Evolutionary conservation across 345 rosid species (phyloP).

Genomic region (Gynandropsis gynandra): DNA sequence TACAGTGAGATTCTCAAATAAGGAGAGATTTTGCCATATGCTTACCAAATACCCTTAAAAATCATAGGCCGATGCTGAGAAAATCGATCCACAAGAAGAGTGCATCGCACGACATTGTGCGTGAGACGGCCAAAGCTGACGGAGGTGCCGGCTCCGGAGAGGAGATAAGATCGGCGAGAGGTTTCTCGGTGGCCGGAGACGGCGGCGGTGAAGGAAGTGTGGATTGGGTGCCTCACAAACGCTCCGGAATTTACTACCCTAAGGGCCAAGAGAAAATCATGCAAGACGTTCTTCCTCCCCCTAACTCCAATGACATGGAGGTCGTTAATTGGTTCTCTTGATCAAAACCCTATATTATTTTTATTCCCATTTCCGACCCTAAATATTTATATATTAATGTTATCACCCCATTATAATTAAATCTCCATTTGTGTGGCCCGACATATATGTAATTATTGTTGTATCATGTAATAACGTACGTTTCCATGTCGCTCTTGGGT

Average conservation of each 20-base stretch:
- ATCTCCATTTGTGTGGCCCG: too few species aligned
- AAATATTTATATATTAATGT: too few species aligned
- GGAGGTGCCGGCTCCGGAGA: conserved; percentile 18
- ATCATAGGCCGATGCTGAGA: conserved; percentile 29
- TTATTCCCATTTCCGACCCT: too few species aligned
- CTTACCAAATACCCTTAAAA: too few species aligned
- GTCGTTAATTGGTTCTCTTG: conserved; percentile 30
- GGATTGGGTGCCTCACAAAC: conserved; percentile 35
- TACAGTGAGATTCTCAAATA: too few species aligned
- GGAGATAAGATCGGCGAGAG: conserved; percentile 19
- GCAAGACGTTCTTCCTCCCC: conserved; percentile 34
- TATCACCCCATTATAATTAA: too few species aligned
- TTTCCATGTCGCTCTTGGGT: too few species aligned
- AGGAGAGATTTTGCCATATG: too few species aligned
- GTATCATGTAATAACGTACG: too few species aligned
- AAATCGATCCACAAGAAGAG: conserved; percentile 30
- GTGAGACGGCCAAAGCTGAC: conserved; percentile 28
- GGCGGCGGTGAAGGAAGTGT: conserved; percentile 13
- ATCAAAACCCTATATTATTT: too few species aligned
- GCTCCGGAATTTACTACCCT: conserved; percentile 34
- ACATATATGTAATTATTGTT: too few species aligned
- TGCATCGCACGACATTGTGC: conserved; percentile 24
- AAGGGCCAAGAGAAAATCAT: conserved; percentile 35
- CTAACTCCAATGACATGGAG: conserved; percentile 25
- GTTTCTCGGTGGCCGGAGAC: conserved; percentile 22